These are phyloP conservation scores for Cucurbitaria berberidis DNA, from an alignment of 2,329 filamentous ascomycete species.

Conservation along the genomic window DNA sequence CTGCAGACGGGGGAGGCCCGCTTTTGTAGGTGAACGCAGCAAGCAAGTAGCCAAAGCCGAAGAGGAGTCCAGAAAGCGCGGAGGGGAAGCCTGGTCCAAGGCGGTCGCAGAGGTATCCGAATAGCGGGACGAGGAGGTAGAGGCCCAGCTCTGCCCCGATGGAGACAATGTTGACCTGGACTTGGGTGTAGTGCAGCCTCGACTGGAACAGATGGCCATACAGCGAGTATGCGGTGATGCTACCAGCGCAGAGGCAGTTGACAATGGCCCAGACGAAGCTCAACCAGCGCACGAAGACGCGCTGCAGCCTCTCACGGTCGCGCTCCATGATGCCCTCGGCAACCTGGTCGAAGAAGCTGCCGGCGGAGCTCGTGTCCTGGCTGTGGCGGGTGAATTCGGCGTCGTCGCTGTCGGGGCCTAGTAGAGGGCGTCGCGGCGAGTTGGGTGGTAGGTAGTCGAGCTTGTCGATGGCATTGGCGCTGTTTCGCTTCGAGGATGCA, in stretches of 20 bases:
- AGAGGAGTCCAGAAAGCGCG: constrained; percentile 72
- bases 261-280: constrained; percentile 67
- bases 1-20: constrained; percentile 59
- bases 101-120: constrained; percentile 92
- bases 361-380: constrained; percentile 55
- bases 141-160: constrained; percentile 86
- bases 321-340: constrained; percentile 65
- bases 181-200: constrained; percentile 83
- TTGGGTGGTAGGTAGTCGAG: constrained; percentile 54
- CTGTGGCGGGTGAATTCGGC: constrained; percentile 44
- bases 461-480: constrained; percentile 54
- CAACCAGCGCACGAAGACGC: constrained; percentile 59
- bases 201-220: constrained; percentile 92
- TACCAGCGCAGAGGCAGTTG: constrained; percentile 80
- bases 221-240: constrained; percentile 90
- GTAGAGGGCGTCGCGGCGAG: constrained; percentile 49
- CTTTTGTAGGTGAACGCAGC: constrained; percentile 79
- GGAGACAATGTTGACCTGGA: constrained; percentile 88
- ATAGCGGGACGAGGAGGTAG: constrained; percentile 88
- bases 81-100: constrained; percentile 80
- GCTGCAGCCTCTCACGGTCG: constrained; percentile 61
- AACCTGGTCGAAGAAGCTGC: constrained; percentile 65
- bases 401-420: constrained; percentile 44
- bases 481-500: constrained; percentile 40
- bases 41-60: constrained; percentile 80